Base-by-base conservation (phyloP, 345 rosid species). In the Murraya koenigii region DNA sequence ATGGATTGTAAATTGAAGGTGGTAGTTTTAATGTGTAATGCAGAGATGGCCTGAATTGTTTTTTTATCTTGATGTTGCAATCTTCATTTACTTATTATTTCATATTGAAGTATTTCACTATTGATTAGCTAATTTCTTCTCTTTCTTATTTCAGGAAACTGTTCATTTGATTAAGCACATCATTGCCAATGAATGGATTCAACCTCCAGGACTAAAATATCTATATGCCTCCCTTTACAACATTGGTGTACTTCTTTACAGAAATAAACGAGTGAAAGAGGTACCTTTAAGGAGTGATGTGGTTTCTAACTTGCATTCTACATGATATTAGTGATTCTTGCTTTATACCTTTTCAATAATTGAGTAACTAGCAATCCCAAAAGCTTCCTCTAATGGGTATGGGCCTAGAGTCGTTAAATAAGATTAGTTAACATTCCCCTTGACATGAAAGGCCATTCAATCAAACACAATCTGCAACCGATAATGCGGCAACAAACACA, bases 181-280 rank as follows among this genome's bases (percentile, higher is more conserved):
- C 25, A 87, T 93, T 81, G 77, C 78, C 76, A 85, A 93, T 58
- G 66, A 89, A 76, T 88, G 95, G 96, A 81, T 95, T 75, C 87
- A 78, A 82, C 79, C 84, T 70, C 90, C 89, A 74, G 94, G 87
- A 60, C 90, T 95, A 71, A 94, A 89, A 69, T 86, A 84, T 85
- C 76, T 95, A 63, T 80, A 78, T 79, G 77, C 80, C 58, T 85
- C 89, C 35, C 91, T 95, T 49, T 87, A 91, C 86, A 90, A 89
- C 72, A 79, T 89, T 68, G 97, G 97, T 63, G 77, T 91, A 28
- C 78, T 82, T 80, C 81, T 93, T 80, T 88, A 91, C 87, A 90
- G 90, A 83, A 86, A 85, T 67, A 87, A 92, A 77, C 88, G 82
- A 82, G 41, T 86, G 74, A 80, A 85, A 77, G 93, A 95, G 99